Evolutionary conservation across 768 basidiomycete genomes (phyloP).

Genomic region (Termitomyces sp.): DNA sequence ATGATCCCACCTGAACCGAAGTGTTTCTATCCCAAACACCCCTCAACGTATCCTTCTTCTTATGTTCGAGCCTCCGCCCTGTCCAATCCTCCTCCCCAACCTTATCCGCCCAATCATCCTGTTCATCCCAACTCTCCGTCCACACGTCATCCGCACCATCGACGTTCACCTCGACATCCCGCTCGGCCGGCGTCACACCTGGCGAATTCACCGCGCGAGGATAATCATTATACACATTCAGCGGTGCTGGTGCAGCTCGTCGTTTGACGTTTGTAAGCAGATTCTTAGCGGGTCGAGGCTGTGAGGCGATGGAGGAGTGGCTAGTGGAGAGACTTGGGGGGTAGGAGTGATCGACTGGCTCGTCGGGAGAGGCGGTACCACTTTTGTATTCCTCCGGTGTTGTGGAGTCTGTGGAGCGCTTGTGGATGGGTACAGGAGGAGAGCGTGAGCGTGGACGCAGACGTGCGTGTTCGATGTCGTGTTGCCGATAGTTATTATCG

Average conservation of each 20-base stretch:
- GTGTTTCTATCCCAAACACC: slow-evolving; percentile 17
- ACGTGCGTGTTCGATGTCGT: slow-evolving; percentile 47
- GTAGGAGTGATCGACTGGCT: slow-evolving; percentile 49
- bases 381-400: slow-evolving; percentile 38
- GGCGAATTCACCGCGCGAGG: slow-evolving; percentile 34
- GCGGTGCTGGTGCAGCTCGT: slow-evolving; percentile 35
- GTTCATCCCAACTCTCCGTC: slow-evolving; percentile 51
- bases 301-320: slow-evolving; percentile 31
- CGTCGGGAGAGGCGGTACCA: slow-evolving; percentile 29
- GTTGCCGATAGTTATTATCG: slow-evolving; percentile 17
- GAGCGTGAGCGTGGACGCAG: slow-evolving; percentile 31
- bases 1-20: not conserved
- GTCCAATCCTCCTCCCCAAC: slow-evolving; percentile 29
- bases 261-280: slow-evolving; percentile 36
- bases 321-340: slow-evolving; percentile 54
- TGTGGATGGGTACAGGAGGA: slow-evolving; percentile 17
- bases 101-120: slow-evolving; percentile 32
- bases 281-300: slow-evolving; percentile 29
- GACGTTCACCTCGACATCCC: slow-evolving; percentile 5
- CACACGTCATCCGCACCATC: slow-evolving; percentile 26
- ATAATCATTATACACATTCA: slow-evolving; percentile 28
- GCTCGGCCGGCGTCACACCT: slow-evolving; percentile 11
- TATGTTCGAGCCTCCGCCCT: slow-evolving; percentile 22
- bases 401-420: slow-evolving; percentile 15
- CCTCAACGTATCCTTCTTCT: not conserved